Percentiles rank a stretch among this genome's conserved stretches.
These are phyloP conservation scores for Boletus reticuloceps DNA, from an alignment of 768 basidiomycete genomes.

Conservation along the genomic window DNA sequence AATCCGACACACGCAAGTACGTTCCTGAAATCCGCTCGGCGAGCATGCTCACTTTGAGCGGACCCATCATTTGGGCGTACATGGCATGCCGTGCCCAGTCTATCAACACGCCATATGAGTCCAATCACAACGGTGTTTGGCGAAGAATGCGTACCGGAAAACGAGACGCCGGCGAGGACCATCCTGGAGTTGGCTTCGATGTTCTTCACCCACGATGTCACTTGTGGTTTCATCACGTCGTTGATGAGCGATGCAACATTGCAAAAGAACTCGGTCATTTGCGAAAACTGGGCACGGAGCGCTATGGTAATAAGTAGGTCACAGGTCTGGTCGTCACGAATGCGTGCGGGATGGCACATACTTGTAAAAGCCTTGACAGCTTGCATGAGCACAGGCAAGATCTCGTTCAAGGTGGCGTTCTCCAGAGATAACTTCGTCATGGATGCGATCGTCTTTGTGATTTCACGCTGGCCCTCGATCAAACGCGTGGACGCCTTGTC, in stretches of 20 bases:
- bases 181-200: constrained; percentile 13
- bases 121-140: too few species aligned
- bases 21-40: constrained; percentile 17
- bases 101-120: neutral
- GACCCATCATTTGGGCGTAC: constrained; percentile 23
- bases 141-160: constrained; percentile 1
- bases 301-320: neutral
- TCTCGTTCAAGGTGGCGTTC: constrained; percentile 18
- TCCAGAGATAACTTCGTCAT: constrained; percentile 20
- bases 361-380: constrained; percentile 18
- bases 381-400: constrained; percentile 15
- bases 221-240: constrained; percentile 20
- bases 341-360: neutral
- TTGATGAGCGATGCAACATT: constrained; percentile 17
- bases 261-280: constrained; percentile 17
- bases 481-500: constrained; percentile 10
- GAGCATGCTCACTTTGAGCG: constrained; percentile 25
- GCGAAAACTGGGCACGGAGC: constrained; percentile 18
- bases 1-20: constrained; percentile 17
- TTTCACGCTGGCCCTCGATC: constrained; percentile 19
- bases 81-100: constrained; percentile 17
- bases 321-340: neutral
- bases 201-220: constrained; percentile 14
- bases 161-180: constrained; percentile 17
- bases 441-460: constrained; percentile 16